Percentiles rank a stretch among this genome's conserved stretches.
These are phyloP conservation scores for Penicillium canariense DNA, from an alignment of 495 filamentous ascomycete genomes.

Conservation along the genomic window DNA sequence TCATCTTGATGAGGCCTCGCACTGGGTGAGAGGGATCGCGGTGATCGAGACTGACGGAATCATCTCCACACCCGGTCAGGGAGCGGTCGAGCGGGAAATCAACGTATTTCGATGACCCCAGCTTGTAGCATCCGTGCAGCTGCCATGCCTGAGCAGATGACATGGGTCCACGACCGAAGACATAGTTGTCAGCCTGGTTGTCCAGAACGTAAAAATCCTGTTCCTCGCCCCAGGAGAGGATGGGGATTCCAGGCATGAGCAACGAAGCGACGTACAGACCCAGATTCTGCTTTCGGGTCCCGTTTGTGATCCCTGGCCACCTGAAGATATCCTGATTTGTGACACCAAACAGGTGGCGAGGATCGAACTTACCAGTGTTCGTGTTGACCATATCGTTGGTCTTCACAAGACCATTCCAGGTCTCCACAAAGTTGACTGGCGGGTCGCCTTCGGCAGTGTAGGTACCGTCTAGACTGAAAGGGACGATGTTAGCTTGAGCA, in stretches of 20 bases:
- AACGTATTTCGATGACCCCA: slow-evolving; percentile 45
- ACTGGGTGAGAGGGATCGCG: slow-evolving; percentile 52
- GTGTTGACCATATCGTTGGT: slow-evolving; percentile 49
- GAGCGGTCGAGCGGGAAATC: slow-evolving; percentile 45
- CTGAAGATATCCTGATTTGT: slow-evolving; percentile 54
- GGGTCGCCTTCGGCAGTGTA: slow-evolving; percentile 39
- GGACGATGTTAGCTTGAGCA: neutral
- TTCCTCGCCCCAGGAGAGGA: slow-evolving; percentile 52
- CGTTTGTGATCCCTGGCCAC: slow-evolving; percentile 50
- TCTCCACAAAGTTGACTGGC: slow-evolving; percentile 42
- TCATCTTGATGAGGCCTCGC: slow-evolving; percentile 45
- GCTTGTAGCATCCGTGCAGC: slow-evolving; percentile 50
- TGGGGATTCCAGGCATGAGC: slow-evolving; percentile 48
- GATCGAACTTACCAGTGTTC: slow-evolving; percentile 50
- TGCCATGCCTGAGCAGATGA: slow-evolving; percentile 50
- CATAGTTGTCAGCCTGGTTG: slow-evolving; percentile 47
- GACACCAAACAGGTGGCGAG: slow-evolving; percentile 49
- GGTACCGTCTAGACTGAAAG: slow-evolving; percentile 39
- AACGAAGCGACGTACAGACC: slow-evolving; percentile 46
- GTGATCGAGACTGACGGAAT: slow-evolving; percentile 49
- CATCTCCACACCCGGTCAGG: slow-evolving; percentile 45
- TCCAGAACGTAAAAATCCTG: slow-evolving; percentile 52
- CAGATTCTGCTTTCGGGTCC: slow-evolving; percentile 45
- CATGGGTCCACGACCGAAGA: slow-evolving; percentile 51
- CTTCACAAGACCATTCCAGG: slow-evolving; percentile 42